Percentiles rank a stretch among this genome's conserved stretches.
Conservation (phyloP, 2,329 filamentous ascomycete genomes). For the Neopestalotiopsis sp. region DNA sequence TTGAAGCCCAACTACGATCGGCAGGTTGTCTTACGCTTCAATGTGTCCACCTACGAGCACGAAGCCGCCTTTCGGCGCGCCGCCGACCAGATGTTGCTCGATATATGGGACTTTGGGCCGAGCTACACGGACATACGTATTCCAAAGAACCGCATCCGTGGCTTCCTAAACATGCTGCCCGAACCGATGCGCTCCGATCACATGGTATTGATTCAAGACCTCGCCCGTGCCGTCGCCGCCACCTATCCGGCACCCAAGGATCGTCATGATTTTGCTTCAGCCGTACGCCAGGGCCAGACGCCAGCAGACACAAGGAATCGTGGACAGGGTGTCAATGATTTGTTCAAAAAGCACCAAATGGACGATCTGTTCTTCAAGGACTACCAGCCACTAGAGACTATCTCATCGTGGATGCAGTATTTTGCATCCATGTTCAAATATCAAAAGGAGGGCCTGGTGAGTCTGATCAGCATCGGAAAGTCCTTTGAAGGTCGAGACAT, state of each 20-base stretch:
- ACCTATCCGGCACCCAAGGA: slow-evolving; percentile 66
- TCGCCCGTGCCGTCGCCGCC: slow-evolving; percentile 78
- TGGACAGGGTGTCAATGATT: slow-evolving; percentile 52
- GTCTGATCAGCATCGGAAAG: slow-evolving; percentile 78
- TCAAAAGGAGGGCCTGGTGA: slow-evolving; percentile 69
- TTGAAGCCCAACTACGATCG: slow-evolving; percentile 65
- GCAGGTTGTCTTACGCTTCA: slow-evolving; percentile 91
- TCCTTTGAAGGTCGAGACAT: slow-evolving; percentile 90
- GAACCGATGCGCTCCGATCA: slow-evolving; percentile 73
- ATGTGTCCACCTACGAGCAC: slow-evolving; percentile 59
- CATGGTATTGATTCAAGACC: slow-evolving; percentile 77
- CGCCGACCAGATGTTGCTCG: slow-evolving; percentile 71
- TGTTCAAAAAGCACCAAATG: slow-evolving; percentile 63
- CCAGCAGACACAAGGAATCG: slow-evolving; percentile 9
- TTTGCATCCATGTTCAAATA: slow-evolving; percentile 81
- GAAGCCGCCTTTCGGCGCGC: slow-evolving; percentile 35
- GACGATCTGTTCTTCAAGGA: slow-evolving; percentile 88
- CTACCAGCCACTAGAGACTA: slow-evolving; percentile 85
- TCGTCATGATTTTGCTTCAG: slow-evolving; percentile 30
- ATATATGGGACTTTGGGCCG: slow-evolving; percentile 86
- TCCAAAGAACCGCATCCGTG: slow-evolving; percentile 76
- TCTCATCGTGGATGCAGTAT: slow-evolving; percentile 90
- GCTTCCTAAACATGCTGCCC: slow-evolving; percentile 80
- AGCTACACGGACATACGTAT: slow-evolving; percentile 87
- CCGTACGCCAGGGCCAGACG: slow-evolving; percentile 7